Evolutionary conservation across 2,329 filamentous ascomycete genomes (phyloP).

Genomic region (Akanthomyces uredinophilus): DNA sequence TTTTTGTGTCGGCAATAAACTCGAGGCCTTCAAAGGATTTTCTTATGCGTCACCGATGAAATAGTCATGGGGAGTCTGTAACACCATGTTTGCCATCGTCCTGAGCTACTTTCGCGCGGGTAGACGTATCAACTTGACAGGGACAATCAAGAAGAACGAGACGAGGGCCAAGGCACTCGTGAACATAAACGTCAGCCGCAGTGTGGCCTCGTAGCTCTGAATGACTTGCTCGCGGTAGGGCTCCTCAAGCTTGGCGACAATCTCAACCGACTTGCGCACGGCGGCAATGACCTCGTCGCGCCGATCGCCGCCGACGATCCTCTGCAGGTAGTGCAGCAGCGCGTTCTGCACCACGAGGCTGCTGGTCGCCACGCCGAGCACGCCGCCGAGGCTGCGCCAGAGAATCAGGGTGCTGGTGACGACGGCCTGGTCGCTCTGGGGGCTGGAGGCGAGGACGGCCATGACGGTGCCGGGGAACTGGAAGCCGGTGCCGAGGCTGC

Average conservation of each 20-base stretch:
- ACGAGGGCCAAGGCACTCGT: slow-evolving; percentile 43
- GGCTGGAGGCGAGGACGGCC: slow-evolving; percentile 53
- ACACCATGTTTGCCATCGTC: neutral
- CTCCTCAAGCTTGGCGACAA: slow-evolving; percentile 40
- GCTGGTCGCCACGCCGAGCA: slow-evolving; percentile 67
- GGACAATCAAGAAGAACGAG: slow-evolving; percentile 42
- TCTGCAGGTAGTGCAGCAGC: slow-evolving; percentile 53
- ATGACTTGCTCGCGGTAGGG: slow-evolving; percentile 51
- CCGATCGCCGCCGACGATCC: slow-evolving; percentile 52
- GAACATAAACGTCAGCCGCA: slow-evolving; percentile 43
- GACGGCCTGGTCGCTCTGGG: slow-evolving; percentile 60
- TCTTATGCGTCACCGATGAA: neutral
- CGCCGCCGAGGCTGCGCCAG: slow-evolving; percentile 65
- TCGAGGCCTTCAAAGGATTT: neutral
- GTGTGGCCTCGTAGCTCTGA: slow-evolving; percentile 46
- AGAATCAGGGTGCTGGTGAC: slow-evolving; percentile 66
- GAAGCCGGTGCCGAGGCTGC: slow-evolving; percentile 56
- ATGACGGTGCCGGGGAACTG: slow-evolving; percentile 61
- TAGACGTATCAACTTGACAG: slow-evolving; percentile 50
- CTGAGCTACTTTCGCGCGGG: slow-evolving; percentile 34
- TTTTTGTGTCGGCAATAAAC: neutral
- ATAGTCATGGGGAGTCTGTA: neutral
- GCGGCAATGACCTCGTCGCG: slow-evolving; percentile 50
- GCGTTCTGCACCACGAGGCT: slow-evolving; percentile 71
- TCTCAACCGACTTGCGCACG: slow-evolving; percentile 51